Percentiles rank a stretch among this genome's conserved stretches.
These are phyloP conservation scores for Myxozyma vanderwaltii DNA, from an alignment of 805 yeast species.

Conservation along the genomic window DNA sequence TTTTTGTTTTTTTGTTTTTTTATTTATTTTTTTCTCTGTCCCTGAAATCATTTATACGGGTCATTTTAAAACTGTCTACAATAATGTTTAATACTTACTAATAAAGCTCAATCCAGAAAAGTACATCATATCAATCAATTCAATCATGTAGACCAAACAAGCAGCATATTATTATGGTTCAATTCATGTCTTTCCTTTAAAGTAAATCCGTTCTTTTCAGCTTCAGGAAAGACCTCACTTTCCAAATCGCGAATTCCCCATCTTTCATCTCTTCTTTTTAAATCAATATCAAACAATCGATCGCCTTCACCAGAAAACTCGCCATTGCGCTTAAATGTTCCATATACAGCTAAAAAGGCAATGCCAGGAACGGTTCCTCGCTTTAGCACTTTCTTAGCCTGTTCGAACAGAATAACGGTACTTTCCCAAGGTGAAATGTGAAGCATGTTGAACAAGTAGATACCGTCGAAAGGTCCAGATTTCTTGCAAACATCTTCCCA, in stretches of 20 bases:
- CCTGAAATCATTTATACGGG: too few species aligned
- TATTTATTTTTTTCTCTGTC: background rate
- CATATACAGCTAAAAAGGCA: slow-evolving; percentile 29
- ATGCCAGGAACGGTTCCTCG: background rate
- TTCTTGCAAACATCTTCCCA: slow-evolving; percentile 16
- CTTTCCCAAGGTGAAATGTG: slow-evolving; percentile 31
- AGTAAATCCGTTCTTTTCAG: slow-evolving; percentile 25
- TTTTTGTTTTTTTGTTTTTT: background rate
- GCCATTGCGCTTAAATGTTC: slow-evolving; percentile 30
- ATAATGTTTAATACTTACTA: background rate
- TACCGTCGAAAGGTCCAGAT: slow-evolving; percentile 19
- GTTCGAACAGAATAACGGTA: slow-evolving; percentile 17
- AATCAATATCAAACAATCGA: slow-evolving; percentile 18
- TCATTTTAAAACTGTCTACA: too few species aligned
- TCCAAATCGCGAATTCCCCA: slow-evolving; percentile 34
- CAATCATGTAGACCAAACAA: slow-evolving; percentile 22
- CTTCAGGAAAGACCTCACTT: slow-evolving; percentile 27
- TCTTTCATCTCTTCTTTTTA: slow-evolving; percentile 25
- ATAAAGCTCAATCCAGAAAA: background rate
- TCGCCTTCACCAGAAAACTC: slow-evolving; percentile 29
- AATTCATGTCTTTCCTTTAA: slow-evolving; percentile 9
- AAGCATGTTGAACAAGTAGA: slow-evolving; percentile 29
- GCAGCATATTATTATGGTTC: slow-evolving; percentile 23
- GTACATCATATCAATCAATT: too few species aligned
- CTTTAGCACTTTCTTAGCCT: slow-evolving; percentile 14